These are phyloP conservation scores for Mycena sp. DNA, from an alignment of 1,284 basidiomycete genomes.

Conservation along the genomic window DNA sequence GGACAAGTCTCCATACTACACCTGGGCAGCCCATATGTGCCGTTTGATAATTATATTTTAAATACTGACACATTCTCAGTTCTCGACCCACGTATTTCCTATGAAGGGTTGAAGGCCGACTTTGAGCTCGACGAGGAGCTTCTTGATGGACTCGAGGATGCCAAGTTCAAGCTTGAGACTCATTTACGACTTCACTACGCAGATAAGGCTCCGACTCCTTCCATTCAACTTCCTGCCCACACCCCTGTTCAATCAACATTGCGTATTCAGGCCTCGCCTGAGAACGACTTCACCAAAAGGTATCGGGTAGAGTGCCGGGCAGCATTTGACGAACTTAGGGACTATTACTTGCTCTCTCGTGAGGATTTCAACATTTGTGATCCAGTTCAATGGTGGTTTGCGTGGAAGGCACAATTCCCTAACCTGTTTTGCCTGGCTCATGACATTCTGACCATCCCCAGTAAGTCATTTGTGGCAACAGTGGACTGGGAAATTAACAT, in stretches of 20 bases:
- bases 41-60: neutral
- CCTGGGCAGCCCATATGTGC: constrained; percentile 18
- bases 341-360: no score
- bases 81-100: neutral
- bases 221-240: neutral
- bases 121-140: neutral
- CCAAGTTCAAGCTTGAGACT: constrained; percentile 27
- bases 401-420: constrained; percentile 35
- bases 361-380: no score
- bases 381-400: no score
- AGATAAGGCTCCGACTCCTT: neutral
- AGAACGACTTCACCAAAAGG: neutral
- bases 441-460: constrained; percentile 41
- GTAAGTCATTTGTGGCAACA: constrained; percentile 26
- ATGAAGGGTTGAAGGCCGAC: neutral
- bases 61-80: neutral
- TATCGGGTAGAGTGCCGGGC: neutral
- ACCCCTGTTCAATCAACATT: neutral
- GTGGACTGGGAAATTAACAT: neutral
- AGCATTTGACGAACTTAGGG: no score
- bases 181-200: constrained; percentile 18
- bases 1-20: constrained; percentile 14
- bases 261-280: neutral
- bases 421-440: constrained; percentile 35
- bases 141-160: neutral